Percentiles rank a stretch among this genome's conserved stretches.
Conservation (phyloP, 2,329 filamentous ascomycete genomes). For the Pestalotiopsis fici region DNA sequence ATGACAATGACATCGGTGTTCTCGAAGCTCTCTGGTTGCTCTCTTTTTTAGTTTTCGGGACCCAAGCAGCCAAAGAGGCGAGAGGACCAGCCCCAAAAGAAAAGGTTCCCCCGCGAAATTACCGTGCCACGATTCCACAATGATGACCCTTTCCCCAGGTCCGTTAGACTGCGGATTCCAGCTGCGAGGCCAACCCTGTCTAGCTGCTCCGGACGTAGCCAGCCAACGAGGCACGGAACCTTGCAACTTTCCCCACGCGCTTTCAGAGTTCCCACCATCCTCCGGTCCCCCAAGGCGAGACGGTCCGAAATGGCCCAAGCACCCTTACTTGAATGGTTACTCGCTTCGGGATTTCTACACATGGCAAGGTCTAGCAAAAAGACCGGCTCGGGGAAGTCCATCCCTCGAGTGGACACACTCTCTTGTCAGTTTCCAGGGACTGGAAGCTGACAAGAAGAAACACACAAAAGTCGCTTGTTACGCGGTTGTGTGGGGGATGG, state of each 20-base stretch:
- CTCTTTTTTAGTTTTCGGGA: neutral
- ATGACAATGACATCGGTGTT: slow-evolving; percentile 1
- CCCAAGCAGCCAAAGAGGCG: no score
- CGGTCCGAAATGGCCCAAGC: neutral
- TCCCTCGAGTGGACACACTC: neutral
- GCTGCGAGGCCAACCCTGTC: neutral
- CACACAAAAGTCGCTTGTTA: no score
- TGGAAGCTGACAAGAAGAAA: neutral
- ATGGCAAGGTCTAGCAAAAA: neutral
- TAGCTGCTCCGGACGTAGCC: neutral
- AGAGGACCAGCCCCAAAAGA: neutral
- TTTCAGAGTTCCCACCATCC: neutral
- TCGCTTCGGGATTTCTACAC: neutral
- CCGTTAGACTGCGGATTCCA: neutral
- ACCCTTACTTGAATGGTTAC: neutral
- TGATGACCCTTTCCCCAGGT: slow-evolving; percentile 1
- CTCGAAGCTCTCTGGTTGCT: neutral
- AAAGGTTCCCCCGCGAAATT: neutral
- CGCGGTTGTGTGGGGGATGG: no score
- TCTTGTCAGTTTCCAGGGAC: neutral
- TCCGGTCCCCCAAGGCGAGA: slow-evolving; percentile 1
- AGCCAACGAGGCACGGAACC: neutral
- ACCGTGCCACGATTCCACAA: neutral
- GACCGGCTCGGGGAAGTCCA: neutral
- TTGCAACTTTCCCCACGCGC: neutral